These are phyloP conservation scores for Chrysanthemum makinoi DNA, from an alignment of 129 eudicot genomes.

Conservation along the genomic window DNA sequence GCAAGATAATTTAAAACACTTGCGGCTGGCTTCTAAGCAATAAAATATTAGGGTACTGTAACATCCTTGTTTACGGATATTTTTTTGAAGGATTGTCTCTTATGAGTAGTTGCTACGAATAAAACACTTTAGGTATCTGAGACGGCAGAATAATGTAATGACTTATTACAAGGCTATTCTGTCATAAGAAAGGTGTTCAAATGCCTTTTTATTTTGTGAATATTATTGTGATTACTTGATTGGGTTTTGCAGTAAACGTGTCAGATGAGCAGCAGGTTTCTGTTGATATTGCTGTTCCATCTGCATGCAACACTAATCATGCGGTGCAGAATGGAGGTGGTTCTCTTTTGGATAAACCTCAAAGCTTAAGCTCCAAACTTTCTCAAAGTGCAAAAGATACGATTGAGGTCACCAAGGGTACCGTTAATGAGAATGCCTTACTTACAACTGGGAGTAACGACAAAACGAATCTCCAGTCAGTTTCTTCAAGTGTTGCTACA, in stretches of 20 bases:
- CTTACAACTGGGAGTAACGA: conserved; percentile 10
- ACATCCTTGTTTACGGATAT: no score
- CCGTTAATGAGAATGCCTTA: conserved; percentile 23
- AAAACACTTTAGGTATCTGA: background rate
- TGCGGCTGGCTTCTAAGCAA: no score
- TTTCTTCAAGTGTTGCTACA: conserved; percentile 26
- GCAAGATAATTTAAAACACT: no score
- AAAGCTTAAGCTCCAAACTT: conserved; percentile 27
- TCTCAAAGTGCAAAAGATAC: conserved; percentile 33
- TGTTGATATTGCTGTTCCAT: conserved; percentile 23
- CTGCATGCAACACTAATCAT: conserved; percentile 13
- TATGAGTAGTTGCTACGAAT: conserved; percentile 1
- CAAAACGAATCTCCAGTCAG: conserved; percentile 16
- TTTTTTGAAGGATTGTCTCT: background rate
- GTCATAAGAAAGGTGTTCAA: conserved; percentile 16
- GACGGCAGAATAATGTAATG: background rate
- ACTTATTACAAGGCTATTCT: conserved; percentile 9
- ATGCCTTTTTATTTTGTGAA: conserved; percentile 16
- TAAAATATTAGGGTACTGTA: no score
- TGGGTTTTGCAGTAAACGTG: conserved; percentile 37
- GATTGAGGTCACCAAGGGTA: conserved; percentile 26
- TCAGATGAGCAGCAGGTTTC: conserved; percentile 27
- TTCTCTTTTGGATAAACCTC: conserved; percentile 38
- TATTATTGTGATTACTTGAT: conserved; percentile 20
- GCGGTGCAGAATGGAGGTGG: conserved; percentile 34